Conservation (phyloP, 352 stramenopile species). For the Phytophthora cryptogea region DNA sequence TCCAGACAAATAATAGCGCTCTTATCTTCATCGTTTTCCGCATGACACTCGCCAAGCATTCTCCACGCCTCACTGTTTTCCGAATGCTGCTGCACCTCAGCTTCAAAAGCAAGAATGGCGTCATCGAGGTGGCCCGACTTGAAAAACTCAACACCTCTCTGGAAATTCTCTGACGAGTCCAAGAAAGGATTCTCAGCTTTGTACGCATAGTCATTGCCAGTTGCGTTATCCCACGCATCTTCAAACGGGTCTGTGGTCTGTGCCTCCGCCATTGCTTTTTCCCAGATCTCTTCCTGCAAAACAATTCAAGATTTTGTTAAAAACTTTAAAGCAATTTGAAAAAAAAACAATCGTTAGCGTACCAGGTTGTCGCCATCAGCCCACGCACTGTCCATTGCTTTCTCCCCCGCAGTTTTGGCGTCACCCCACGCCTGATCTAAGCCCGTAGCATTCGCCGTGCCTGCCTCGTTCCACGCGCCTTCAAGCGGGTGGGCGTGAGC, state of each 20-base stretch:
- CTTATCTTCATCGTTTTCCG: constrained; percentile 97
- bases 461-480: constrained; percentile 46
- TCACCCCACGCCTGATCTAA: constrained; percentile 60
- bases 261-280: constrained; percentile 77
- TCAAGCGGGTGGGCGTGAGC: constrained; percentile 30
- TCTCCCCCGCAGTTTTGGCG: constrained; percentile 49
- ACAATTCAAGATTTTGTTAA: constrained; percentile 4
- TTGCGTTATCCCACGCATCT: constrained; percentile 66
- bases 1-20: constrained; percentile 95
- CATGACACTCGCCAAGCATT: constrained; percentile 95
- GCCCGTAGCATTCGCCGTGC: constrained; percentile 26
- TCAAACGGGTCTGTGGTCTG: constrained; percentile 77
- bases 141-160: constrained; percentile 85
- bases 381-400: constrained; percentile 65
- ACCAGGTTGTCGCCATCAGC: constrained; percentile 62
- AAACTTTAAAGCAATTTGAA: background rate
- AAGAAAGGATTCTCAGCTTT: constrained; percentile 78
- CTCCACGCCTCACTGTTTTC: constrained; percentile 95
- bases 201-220: constrained; percentile 70
- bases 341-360: constrained; percentile 12
- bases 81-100: constrained; percentile 91
- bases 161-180: constrained; percentile 71
- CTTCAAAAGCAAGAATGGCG: constrained; percentile 95
- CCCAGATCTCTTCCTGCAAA: constrained; percentile 68
- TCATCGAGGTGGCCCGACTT: constrained; percentile 90